phyloP scores from a whole-genome alignment of 345 rosid species.

The Erysimum cheiranthoides region DNA sequence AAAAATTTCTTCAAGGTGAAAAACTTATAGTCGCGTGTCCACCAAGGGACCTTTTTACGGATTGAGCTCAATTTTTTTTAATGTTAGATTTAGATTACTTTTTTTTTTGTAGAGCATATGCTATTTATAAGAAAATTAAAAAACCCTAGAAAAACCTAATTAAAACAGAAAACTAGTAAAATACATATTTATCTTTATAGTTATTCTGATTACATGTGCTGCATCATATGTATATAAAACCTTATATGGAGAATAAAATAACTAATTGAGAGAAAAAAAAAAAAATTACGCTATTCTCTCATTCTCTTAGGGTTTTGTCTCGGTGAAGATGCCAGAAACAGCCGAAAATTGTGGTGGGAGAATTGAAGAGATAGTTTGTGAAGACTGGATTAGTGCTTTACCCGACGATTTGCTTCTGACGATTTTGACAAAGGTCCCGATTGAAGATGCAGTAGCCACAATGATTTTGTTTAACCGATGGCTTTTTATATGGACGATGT shows the following conservation, averaged over 20 bases:
- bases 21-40: conserved; percentile 7
- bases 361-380: neutral
- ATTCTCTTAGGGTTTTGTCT: neutral
- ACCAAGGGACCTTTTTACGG: no score
- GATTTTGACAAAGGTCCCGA: neutral
- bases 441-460: neutral
- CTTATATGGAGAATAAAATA: no score
- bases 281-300: neutral
- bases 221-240: no score
- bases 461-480: conserved; percentile 3
- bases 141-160: no score
- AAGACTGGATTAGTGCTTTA: neutral
- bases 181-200: no score
- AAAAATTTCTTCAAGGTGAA: neutral
- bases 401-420: neutral
- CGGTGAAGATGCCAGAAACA: neutral
- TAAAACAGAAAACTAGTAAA: no score
- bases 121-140: no score
- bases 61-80: no score
- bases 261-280: no score
- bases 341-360: neutral
- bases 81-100: no score
- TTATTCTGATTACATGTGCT: no score
- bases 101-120: no score
- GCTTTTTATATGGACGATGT: neutral